Percentiles rank a stretch among this genome's conserved stretches.
Evolutionary conservation across 225 moss, liverwort and hornwort species (phyloP).

Genomic region (Climacium dendroides): DNA sequence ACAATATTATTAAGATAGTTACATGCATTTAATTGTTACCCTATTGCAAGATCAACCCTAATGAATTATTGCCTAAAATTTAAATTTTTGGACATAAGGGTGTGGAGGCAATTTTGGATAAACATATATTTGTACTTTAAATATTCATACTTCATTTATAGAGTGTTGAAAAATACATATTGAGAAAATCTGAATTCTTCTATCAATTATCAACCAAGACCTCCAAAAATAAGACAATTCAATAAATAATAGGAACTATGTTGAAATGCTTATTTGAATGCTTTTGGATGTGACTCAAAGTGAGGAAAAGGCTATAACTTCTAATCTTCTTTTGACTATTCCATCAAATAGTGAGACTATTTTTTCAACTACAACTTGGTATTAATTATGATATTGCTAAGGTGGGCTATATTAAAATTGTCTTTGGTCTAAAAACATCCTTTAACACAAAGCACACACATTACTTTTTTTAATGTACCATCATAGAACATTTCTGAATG

Average conservation of each 20-base stretch:
- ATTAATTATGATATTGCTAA: neutral
- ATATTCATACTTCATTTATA: neutral
- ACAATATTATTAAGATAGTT: too few relatives aligned
- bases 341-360: neutral
- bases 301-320: neutral
- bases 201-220: rapidly evolving
- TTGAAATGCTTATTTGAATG: too few relatives aligned
- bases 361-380: neutral
- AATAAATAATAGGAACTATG: neutral
- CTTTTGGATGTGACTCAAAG: neutral
- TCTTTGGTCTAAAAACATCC: rapidly evolving
- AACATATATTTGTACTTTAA: neutral
- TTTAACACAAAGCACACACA: neutral
- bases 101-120: neutral
- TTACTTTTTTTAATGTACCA: neutral
- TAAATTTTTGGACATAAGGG: neutral
- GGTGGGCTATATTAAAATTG: too few relatives aligned
- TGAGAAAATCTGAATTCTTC: neutral
- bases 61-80: too few relatives aligned
- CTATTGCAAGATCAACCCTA: neutral
- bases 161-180: neutral
- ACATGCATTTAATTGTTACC: neutral
- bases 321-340: neutral
- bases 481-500: neutral
- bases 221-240: neutral